Conservation (phyloP, 768 basidiomycete genomes). For the Candolleomyces eurysporus region DNA sequence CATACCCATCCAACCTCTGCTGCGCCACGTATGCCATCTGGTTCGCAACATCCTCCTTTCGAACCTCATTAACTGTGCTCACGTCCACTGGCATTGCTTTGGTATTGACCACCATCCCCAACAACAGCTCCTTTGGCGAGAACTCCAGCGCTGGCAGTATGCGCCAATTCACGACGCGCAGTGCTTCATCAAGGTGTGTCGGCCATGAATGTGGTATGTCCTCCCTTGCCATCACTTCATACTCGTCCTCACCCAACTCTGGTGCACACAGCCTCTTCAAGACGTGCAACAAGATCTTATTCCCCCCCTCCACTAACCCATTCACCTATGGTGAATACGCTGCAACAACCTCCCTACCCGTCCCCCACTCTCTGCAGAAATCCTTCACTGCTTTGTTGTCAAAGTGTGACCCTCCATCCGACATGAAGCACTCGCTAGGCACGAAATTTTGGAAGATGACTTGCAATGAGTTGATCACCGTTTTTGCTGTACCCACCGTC, state of each 20-base stretch:
- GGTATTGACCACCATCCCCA: conserved; percentile 29
- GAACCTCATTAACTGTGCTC: not conserved
- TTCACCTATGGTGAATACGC: conserved; percentile 43
- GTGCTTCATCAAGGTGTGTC: conserved; percentile 26
- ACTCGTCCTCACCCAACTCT: conserved; percentile 24
- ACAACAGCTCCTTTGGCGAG: conserved; percentile 28
- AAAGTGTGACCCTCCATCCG: conserved; percentile 36
- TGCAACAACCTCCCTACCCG: conserved; percentile 17
- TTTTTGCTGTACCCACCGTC: conserved; percentile 22
- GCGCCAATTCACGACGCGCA: conserved; percentile 17
- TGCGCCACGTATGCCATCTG: conserved; percentile 30
- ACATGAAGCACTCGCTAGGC: conserved; percentile 31
- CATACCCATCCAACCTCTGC: conserved; percentile 28
- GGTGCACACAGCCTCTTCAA: conserved; percentile 33
- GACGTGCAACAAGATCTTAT: conserved; percentile 26
- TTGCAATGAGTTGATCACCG: conserved; percentile 17
- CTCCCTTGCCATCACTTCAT: conserved; percentile 13
- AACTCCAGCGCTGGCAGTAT: conserved; percentile 24
- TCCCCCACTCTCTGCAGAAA: conserved; percentile 21
- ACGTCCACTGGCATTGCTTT: conserved; percentile 7
- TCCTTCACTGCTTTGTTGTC: conserved; percentile 27
- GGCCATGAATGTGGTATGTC: conserved; percentile 29
- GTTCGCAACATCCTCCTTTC: conserved; percentile 3
- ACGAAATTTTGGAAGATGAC: conserved; percentile 21
- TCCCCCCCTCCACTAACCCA: conserved; percentile 23